Base-by-base conservation (phyloP, 441 rosid species). In the Bocquillonia castaneifolia region DNA sequence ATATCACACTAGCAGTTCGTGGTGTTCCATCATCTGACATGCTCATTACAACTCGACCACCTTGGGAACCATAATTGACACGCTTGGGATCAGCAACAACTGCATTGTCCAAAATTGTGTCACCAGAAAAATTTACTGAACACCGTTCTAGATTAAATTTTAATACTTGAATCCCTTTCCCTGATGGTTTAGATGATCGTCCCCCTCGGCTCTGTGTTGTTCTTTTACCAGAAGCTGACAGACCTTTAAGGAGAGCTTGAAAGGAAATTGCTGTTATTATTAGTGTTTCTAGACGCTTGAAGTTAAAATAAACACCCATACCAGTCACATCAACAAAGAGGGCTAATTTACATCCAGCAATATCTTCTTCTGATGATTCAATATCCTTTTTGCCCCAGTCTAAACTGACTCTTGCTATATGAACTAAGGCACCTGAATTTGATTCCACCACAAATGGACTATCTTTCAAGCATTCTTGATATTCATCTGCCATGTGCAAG, bases 1-100 rank as follows among this genome's bases (percentile, higher is more conserved):
- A 83, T 72, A 80, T 72, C 70, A 96, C 69, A 39, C 66, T 85
- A 6, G 99, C 98, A 70, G 79, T 83, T 26, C 99, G 98, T 37
- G 81, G 89, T 56, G 84, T 81, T 63, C 98, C 97, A 75, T 91
- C 98, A 68, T 86, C 88, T 79, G 82, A 83, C 64, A 82, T 80
- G 53, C 80, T 84, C 72, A 96, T 77, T 59, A 80, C 77, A 77
- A 84, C 84, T 64, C 78, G 87, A 59, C 97, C 98, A 83, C 99
- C 98, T 67, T 96, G 99, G 75, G 99, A 93, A 71, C 99, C 99
- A 86, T 91, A 93, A 83, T 96, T 91, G 76, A 96, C 97, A 68
- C 91, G 89, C 83, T 96, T 96, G 52, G 99, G 97, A 82, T 96
- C 97, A 26, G 76, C 86, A 78, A 93, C 82, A 76, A 74, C 70